Base-by-base conservation (phyloP, 148 eudicot genomes). In the Silene uniflora region DNA sequence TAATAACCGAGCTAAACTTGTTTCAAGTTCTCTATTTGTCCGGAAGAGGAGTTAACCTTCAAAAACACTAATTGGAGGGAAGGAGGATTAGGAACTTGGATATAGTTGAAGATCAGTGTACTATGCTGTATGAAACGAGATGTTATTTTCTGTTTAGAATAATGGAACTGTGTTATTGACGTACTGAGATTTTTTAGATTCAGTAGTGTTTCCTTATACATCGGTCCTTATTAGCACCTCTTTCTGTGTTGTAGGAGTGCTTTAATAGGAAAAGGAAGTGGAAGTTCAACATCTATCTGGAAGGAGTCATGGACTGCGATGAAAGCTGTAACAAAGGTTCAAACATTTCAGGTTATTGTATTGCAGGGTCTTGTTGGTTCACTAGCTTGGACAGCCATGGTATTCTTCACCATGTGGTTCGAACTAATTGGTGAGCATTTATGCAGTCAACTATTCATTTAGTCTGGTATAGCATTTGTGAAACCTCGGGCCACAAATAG, bases 381-480 rank as follows among this genome's bases (percentile, higher is more conserved):
- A 24, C 78, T 95, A 21, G 97, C 98, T 24, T 95, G 97, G 97
- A 92, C 98, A 73, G 96, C 98, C 73, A 90, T 92, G 91, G 97
- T 92, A 25, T 95, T 95, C 83, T 87, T 89, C 82, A 92, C 97
- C 56, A 81, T 95, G 85, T 95, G 98, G 97, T 92, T 95, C 66
- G 89, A 95, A 80, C 81, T 95, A 74, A 95, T 95, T 22, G 97
- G 98, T 94, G 81, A 78, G 90, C 78, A 69, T 64, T 58, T 76
- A 59, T 63, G 69, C 70, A 56, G 17, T 67, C 9, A 16, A 67
- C 24, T 60, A 12, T 80, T 63, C 72, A 27, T 22, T 13, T 39
- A 11, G 58, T 67, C 56, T 52, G 17, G 56, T 52, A 52, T 49
- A 11, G 55, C 56, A 52, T 52, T 52, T 39, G 44, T 7, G 44